Evolutionary conservation across 345 rosid genomes (phyloP), one percentile per base, ranked within the genome.

Genomic region (Pugionium dolabratum): DNA sequence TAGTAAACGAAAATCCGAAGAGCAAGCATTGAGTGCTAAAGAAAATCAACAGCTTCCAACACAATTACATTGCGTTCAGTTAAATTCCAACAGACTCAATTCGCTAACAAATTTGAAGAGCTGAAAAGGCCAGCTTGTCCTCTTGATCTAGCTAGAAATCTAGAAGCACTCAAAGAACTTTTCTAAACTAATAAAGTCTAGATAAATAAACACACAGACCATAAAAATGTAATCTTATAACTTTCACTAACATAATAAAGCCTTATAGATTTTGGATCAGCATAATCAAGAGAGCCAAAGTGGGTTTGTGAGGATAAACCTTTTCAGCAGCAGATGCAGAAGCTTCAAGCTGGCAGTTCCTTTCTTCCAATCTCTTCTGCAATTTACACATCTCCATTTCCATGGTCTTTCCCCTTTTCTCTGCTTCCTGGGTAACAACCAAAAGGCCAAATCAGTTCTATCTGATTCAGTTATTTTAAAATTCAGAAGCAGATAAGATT

Each of bases 261-360:
- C 6, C 47, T 10, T 28, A 28, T 4, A 26, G 25, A 39, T 28
- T 44, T 0, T 1, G 4, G 42, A 61, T 1, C 27, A 46, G 27
- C 47, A 0, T 1, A 40, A 29, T 7, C 8, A 64, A 8, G 39
- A 30, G 28, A 54, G 25, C 9, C 36, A 34, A 35, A 44, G 1
- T n/a, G 10, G 56, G 5, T 18, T n/a, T 7, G 28, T n/a, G 4
- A 44, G 50, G 18, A 36, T 6, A 75, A 70, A 85, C 98, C 97
- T 93, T 83, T 58, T 86, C 90, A 51, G 90, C 79, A 69, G 82
- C 53, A 70, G 85, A 78, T 50, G 89, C 70, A 47, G 97, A 86
- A 75, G 84, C 84, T 57, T 80, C 79, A 69, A 93, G 94, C 78
- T 80, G 81, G 36, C 59, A 74, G 64, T 82, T 76, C 33, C 79